Evolutionary conservation across 345 rosid genomes (phyloP), one percentile per base, ranked within the genome.

Genomic region (Anacardium occidentale): DNA sequence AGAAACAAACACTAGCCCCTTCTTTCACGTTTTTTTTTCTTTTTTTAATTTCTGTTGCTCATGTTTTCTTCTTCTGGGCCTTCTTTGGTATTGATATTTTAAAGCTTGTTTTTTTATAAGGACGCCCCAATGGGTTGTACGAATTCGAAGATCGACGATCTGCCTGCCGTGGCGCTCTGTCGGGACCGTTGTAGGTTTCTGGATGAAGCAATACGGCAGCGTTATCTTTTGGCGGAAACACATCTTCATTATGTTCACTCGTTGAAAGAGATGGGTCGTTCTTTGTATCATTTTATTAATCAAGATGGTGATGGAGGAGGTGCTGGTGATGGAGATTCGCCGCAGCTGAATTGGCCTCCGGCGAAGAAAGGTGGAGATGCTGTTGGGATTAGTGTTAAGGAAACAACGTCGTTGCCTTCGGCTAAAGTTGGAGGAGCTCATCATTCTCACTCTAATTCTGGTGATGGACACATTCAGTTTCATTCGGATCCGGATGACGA

Each of bases 141-240:
- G 34, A 80, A 80, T 69, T 96, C 99, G 1, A 96, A 91, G 86
- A 82, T 89, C 21, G 97, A 96, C 74, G 99, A 96, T 81, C 93
- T 90, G 5, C 98, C 96, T 52, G 99, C 97, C 61, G 98, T 96
- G 60, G 86, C 89, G 22, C 86, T 96, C 5, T 96, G 99, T 86
- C 90, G 96, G 9, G 84, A 91, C 10, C 87, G 99, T 12, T 93
- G 96, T 69, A 10, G 20, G 66, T 93, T 77, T 72, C 80, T 96
- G 12, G 90, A 88, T 52, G 85, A 86, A 5, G 99, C 97, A 9
- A 85, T 93, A 62, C 82, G 42, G 1, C 96, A 85, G 62, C 91
- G 99, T n/a, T 86, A 81, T 77, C 82, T 81, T 21, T 77, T 96
- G n/a, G 89, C 99, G 20, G 87, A 96, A 20, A 84, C 96, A 50